These are phyloP conservation scores for Talaromyces sp. DNA, from an alignment of 2,329 filamentous ascomycete genomes.

Conservation along the genomic window DNA sequence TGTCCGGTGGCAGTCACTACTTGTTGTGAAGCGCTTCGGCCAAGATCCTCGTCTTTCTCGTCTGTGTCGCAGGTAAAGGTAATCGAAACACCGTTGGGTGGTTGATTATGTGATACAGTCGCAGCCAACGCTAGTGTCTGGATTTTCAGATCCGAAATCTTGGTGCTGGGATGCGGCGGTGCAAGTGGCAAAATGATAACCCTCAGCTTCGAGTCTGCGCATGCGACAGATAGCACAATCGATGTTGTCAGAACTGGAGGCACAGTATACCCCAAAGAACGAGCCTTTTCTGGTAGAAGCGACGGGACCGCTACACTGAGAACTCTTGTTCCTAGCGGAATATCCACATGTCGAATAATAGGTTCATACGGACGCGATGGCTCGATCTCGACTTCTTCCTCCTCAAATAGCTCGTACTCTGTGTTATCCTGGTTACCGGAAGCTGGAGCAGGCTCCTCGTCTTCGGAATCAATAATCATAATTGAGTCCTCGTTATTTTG, in stretches of 20 bases:
- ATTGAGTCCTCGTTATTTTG: conserved; percentile 42
- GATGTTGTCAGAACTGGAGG: conserved; percentile 49
- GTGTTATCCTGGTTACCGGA: conserved; percentile 5
- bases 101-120: conserved; percentile 49
- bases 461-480: conserved; percentile 57
- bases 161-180: conserved; percentile 48
- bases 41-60: conserved; percentile 26
- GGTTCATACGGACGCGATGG: conserved; percentile 53
- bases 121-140: conserved; percentile 49
- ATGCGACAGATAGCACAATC: conserved; percentile 55
- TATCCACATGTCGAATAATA: conserved; percentile 54
- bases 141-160: conserved; percentile 41
- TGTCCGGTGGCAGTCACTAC: conserved; percentile 23
- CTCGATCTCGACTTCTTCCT: conserved; percentile 56
- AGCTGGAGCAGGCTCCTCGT: conserved; percentile 50
- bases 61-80: conserved; percentile 49
- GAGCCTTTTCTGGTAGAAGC: conserved; percentile 43
- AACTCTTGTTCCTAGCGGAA: conserved; percentile 53
- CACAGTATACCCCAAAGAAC: conserved; percentile 41
- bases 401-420: conserved; percentile 40
- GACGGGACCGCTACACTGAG: conserved; percentile 50
- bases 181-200: conserved; percentile 54
- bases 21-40: conserved; percentile 31
- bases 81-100: conserved; percentile 51
- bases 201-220: conserved; percentile 55